Conservation (phyloP, 257 asterid genomes). For the Orobanche coerulescens region DNA sequence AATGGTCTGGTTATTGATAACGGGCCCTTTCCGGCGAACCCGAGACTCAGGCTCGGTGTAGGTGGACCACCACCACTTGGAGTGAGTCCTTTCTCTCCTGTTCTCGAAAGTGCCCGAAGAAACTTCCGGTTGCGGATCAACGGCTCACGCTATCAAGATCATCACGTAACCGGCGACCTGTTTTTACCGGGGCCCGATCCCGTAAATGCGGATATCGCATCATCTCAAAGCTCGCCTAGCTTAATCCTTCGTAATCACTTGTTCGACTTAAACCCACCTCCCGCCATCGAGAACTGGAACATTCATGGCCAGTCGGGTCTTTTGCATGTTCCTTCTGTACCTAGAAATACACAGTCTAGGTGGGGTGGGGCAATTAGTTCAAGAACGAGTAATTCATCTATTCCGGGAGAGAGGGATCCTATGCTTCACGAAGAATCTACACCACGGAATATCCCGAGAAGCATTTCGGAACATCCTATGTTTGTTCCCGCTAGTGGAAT, state of each 20-base stretch:
- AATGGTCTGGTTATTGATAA: constrained; percentile 21
- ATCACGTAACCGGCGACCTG: constrained; percentile 28
- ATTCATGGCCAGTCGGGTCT: constrained; percentile 28
- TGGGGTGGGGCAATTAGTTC: constrained; percentile 56
- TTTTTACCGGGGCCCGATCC: constrained; percentile 27
- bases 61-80: constrained; percentile 8
- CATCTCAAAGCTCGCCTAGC: constrained; percentile 38
- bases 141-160: constrained; percentile 47
- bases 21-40: constrained; percentile 39
- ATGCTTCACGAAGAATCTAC: constrained; percentile 34
- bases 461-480: constrained; percentile 68
- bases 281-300: constrained; percentile 32
- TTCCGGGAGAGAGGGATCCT: constrained; percentile 24
- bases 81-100: constrained; percentile 31
- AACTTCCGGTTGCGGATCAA: constrained; percentile 57
- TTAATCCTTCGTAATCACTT: constrained; percentile 31
- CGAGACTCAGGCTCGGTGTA: constrained; percentile 56
- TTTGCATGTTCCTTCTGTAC: constrained; percentile 22
- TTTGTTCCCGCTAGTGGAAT: constrained; percentile 47
- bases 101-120: constrained; percentile 43
- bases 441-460: constrained; percentile 44
- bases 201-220: constrained; percentile 33
- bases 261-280: constrained; percentile 32
- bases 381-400: constrained; percentile 30
- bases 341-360: constrained; percentile 38